Conservation (phyloP, 805 yeast species). For the Blastobotrys muscicola region DNA sequence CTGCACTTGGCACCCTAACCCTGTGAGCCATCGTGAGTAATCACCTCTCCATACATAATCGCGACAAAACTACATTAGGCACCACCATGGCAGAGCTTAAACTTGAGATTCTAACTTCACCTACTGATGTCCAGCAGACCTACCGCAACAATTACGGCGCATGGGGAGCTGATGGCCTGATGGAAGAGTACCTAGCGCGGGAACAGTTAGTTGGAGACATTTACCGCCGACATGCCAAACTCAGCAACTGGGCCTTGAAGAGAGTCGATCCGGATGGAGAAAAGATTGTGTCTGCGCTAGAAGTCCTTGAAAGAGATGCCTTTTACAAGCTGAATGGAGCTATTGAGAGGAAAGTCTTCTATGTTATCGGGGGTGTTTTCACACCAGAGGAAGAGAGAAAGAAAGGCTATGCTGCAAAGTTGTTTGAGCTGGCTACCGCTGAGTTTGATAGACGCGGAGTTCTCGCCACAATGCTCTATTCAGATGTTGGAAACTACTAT, state of each 20-base stretch:
- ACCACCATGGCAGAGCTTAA: too few relatives aligned
- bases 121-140: slow-evolving; percentile 10
- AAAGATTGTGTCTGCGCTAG: slow-evolving; percentile 34
- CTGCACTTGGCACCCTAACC: too few relatives aligned
- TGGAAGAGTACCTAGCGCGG: slow-evolving; percentile 20
- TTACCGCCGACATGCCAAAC: slow-evolving; percentile 9
- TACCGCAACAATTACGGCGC: slow-evolving; percentile 15
- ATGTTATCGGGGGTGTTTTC: slow-evolving; percentile 48
- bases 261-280: slow-evolving; percentile 21
- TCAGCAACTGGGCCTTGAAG: slow-evolving; percentile 22
- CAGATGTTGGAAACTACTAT: slow-evolving; percentile 66
- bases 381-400: slow-evolving; percentile 42
- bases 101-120: slow-evolving; percentile 6
- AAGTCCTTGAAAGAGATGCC: slow-evolving; percentile 33
- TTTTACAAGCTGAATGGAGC: slow-evolving; percentile 15
- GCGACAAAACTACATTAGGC: too few relatives aligned
- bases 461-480: slow-evolving; percentile 41
- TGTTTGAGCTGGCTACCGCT: slow-evolving; percentile 30
- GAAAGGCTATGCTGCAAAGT: slow-evolving; percentile 44
- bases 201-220: slow-evolving; percentile 16
- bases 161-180: slow-evolving; percentile 20
- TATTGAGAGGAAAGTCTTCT: slow-evolving; percentile 16
- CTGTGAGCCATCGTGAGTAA: too few relatives aligned
- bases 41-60: too few relatives aligned
- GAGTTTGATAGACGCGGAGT: slow-evolving; percentile 6